phyloP scores from a whole-genome alignment of 2,329 filamentous ascomycete genomes.

The Pseudocercospora eumusae region DNA sequence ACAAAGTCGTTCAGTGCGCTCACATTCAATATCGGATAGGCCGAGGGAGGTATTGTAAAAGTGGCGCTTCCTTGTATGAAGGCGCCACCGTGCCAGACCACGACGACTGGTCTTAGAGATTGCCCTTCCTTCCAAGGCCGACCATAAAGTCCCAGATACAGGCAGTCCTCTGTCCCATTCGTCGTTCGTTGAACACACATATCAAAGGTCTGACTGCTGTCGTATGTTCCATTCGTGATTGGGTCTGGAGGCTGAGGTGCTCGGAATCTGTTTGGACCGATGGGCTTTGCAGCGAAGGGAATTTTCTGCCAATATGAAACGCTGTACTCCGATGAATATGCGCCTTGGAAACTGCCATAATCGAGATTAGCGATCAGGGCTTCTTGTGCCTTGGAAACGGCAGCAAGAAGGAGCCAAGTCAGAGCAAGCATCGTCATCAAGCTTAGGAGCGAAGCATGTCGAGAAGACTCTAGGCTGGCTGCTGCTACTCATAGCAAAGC shows the following conservation, averaged over 20 bases:
- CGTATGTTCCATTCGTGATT: slow-evolving; percentile 54
- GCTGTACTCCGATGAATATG: slow-evolving; percentile 27
- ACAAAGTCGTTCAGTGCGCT: slow-evolving; percentile 54
- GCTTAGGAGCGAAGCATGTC: neutral
- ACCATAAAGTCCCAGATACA: slow-evolving; percentile 57
- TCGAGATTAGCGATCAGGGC: slow-evolving; percentile 23
- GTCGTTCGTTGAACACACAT: slow-evolving; percentile 29
- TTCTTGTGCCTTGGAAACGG: slow-evolving; percentile 4
- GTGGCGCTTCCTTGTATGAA: slow-evolving; percentile 61
- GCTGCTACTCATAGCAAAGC: neutral
- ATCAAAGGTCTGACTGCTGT: slow-evolving; percentile 53
- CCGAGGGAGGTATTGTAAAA: slow-evolving; percentile 58
- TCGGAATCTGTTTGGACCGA: slow-evolving; percentile 60
- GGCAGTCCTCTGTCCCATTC: slow-evolving; percentile 44
- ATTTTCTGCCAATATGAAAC: slow-evolving; percentile 51
- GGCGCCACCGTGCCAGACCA: slow-evolving; percentile 63
- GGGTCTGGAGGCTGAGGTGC: slow-evolving; percentile 58
- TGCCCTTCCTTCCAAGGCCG: slow-evolving; percentile 54
- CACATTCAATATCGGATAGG: slow-evolving; percentile 61
- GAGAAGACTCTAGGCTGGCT: neutral
- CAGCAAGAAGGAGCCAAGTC: neutral
- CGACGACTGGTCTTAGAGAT: slow-evolving; percentile 58
- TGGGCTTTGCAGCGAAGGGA: slow-evolving; percentile 55
- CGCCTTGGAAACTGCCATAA: slow-evolving; percentile 30
- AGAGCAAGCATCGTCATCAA: neutral